Evolutionary conservation across 768 basidiomycete genomes (phyloP).

Genomic region (Clavaria fumosa): DNA sequence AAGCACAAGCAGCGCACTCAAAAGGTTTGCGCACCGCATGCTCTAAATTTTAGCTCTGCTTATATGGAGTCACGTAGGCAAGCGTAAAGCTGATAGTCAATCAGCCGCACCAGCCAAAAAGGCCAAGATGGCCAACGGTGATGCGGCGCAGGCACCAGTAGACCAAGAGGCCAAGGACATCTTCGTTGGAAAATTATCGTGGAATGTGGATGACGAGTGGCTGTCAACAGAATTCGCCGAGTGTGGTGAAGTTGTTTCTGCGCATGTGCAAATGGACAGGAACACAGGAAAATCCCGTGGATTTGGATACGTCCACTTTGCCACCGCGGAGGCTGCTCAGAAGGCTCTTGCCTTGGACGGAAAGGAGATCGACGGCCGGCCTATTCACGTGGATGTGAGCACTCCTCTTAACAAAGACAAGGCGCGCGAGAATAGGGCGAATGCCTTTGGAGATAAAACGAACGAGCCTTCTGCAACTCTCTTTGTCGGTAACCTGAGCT

Average conservation of each 20-base stretch:
- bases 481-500: conserved; percentile 87
- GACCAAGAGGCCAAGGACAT: conserved; percentile 47
- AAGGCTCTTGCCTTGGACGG: conserved; percentile 72
- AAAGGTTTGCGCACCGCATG: neutral
- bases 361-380: conserved; percentile 82
- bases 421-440: conserved; percentile 51
- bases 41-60: neutral
- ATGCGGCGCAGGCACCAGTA: conserved; percentile 27
- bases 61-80: conserved; percentile 24
- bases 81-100: conserved; percentile 69
- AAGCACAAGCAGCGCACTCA: neutral
- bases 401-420: conserved; percentile 40
- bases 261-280: conserved; percentile 76
- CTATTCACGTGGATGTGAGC: conserved; percentile 75
- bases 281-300: conserved; percentile 71
- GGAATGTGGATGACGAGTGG: conserved; percentile 96
- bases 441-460: conserved; percentile 56
- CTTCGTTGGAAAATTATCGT: conserved; percentile 87
- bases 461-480: conserved; percentile 58
- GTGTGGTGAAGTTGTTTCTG: conserved; percentile 82
- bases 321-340: conserved; percentile 53
- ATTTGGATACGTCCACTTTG: conserved; percentile 74
- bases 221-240: conserved; percentile 78
- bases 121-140: conserved; percentile 53
- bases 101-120: conserved; percentile 59